Evolutionary conservation across 2,329 filamentous ascomycete species (phyloP).

Genomic region (Nannizzia gypsea): DNA sequence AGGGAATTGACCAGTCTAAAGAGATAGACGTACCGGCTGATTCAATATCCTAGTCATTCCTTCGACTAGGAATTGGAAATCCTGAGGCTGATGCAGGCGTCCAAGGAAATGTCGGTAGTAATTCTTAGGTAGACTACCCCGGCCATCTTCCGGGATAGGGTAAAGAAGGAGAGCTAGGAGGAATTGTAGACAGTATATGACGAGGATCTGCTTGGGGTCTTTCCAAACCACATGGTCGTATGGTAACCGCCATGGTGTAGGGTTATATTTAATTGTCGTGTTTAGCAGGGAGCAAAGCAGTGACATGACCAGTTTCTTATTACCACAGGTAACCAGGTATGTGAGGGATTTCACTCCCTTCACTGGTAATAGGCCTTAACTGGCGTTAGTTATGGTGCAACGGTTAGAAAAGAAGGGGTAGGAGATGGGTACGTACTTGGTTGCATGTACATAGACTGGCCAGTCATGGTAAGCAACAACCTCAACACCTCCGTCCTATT

Average conservation of each 20-base stretch:
- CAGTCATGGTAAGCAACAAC: constrained; percentile 70
- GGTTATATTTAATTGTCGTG: constrained; percentile 91
- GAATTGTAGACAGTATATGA: constrained; percentile 84
- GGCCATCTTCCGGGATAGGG: constrained; percentile 66
- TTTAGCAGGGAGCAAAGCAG: constrained; percentile 87
- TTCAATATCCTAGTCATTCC: constrained; percentile 88
- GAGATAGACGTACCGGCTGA: constrained; percentile 50
- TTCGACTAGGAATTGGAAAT: constrained; percentile 95
- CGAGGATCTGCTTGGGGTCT: constrained; percentile 77
- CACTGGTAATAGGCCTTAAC: constrained; percentile 53
- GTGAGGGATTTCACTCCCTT: constrained; percentile 75
- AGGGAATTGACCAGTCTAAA: not conserved
- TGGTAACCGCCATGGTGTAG: constrained; percentile 82
- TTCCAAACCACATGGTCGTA: constrained; percentile 89
- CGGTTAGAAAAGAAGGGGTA: not conserved
- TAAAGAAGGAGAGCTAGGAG: constrained; percentile 78
- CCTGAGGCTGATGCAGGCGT: constrained; percentile 78
- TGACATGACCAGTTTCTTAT: constrained; percentile 85
- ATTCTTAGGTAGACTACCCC: constrained; percentile 62
- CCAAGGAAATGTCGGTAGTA: constrained; percentile 88
- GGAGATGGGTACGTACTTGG: constrained; percentile 41
- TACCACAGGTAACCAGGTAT: constrained; percentile 73
- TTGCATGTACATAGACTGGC: constrained; percentile 88
- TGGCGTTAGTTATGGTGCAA: constrained; percentile 16
- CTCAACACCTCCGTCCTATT: constrained; percentile 85